Evolutionary conservation across 2,329 filamentous ascomycete genomes (phyloP).

Genomic region (Claviceps digitariae): DNA sequence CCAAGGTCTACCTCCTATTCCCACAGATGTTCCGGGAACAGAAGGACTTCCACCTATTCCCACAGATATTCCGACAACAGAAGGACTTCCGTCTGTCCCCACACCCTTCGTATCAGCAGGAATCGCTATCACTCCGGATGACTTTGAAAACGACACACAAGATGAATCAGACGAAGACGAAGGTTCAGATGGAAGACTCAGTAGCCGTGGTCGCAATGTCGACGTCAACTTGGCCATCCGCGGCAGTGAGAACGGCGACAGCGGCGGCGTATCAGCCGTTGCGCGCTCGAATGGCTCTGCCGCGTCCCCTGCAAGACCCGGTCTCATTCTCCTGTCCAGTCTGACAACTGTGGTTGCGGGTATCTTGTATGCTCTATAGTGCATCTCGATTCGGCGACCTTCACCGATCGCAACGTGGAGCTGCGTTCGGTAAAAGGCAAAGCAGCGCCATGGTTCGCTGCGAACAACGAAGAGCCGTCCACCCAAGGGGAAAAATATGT

Average conservation of each 20-base stretch:
- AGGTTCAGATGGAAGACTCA: no score
- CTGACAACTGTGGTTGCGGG: constrained; percentile 1
- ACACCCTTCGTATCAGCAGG: neutral
- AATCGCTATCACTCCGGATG: no score
- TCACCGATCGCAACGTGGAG: neutral
- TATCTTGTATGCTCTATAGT: constrained; percentile 1
- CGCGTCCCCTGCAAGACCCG: neutral
- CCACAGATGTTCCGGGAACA: no score
- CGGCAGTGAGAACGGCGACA: neutral
- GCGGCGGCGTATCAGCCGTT: neutral
- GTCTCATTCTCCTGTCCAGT: neutral
- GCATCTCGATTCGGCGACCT: neutral
- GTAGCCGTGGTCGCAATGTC: neutral
- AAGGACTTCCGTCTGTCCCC: neutral
- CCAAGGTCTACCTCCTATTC: neutral
- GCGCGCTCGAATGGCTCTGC: neutral
- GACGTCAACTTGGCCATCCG: neutral
- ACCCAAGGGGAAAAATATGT: neutral
- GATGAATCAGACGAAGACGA: no score
- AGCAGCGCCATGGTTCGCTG: neutral
- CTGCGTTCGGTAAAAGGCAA: no score
- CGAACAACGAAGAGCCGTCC: neutral
- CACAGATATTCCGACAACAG: neutral
- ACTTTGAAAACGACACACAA: no score
- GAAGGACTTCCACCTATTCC: no score